Evolutionary conservation across 352 stramenopile species (phyloP).

Genomic region (Achlya hypogyna): DNA sequence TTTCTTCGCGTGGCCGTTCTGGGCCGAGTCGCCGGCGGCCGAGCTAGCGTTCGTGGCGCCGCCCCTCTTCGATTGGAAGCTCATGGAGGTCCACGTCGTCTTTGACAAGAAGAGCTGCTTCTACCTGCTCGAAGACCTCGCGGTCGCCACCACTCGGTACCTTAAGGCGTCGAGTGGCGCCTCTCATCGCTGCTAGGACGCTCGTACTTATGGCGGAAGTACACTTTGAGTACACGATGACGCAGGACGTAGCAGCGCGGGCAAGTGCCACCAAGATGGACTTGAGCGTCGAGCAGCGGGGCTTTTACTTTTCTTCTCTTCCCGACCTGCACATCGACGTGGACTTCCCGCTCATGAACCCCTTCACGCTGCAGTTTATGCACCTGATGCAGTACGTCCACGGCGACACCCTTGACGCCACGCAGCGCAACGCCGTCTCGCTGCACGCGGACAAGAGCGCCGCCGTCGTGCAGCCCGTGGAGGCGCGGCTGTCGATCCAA

Average conservation of each 20-base stretch:
- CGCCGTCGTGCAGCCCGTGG: conserved; percentile 69
- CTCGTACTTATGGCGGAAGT: conserved; percentile 68
- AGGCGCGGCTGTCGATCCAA: conserved; percentile 81
- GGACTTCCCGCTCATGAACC: conserved; percentile 73
- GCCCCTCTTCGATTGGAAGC: conserved; percentile 58
- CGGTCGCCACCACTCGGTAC: conserved; percentile 42
- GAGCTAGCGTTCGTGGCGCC: conserved; percentile 63
- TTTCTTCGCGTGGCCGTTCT: conserved; percentile 61
- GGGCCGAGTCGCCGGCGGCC: conserved; percentile 32
- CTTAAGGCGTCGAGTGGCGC: not conserved
- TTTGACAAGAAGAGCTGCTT: conserved; percentile 52
- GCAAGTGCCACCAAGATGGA: conserved; percentile 74
- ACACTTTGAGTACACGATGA: conserved; percentile 51
- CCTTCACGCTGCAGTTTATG: conserved; percentile 74
- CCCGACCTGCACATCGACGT: conserved; percentile 71
- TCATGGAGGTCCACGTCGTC: conserved; percentile 56
- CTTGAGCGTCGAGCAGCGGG: conserved; percentile 66
- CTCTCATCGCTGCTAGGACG: conserved; percentile 20
- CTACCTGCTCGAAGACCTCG: conserved; percentile 77
- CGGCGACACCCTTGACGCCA: conserved; percentile 31
- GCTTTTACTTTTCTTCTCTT: conserved; percentile 79
- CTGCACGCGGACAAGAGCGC: conserved; percentile 6
- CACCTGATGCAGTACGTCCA: conserved; percentile 61
- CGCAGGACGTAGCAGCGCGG: conserved; percentile 40
- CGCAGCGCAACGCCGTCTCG: conserved; percentile 24